Evolutionary conservation across 495 filamentous ascomycete genomes (phyloP), one percentile per base, ranked within the genome.

Genomic region (Lophiotrema nucula): DNA sequence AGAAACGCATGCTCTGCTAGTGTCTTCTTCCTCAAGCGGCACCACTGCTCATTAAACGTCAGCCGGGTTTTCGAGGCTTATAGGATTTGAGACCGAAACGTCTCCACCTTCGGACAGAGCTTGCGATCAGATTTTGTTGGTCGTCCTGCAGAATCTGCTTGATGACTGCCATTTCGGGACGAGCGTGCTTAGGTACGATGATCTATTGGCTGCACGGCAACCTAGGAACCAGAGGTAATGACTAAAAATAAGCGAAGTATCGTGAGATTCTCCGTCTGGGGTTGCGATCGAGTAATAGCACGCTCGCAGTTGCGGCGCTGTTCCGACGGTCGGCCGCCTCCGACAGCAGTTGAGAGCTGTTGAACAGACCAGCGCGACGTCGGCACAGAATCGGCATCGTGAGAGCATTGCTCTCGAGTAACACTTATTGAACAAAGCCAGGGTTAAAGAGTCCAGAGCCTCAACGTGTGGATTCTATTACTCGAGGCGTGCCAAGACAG

Each of bases 401-500:
- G n/a, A n/a, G n/a, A n/a, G n/a, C n/a, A n/a, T n/a, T n/a, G n/a
- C n/a, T n/a, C n/a, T n/a, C n/a, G n/a, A n/a, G n/a, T n/a, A n/a
- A n/a, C n/a, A n/a, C n/a, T n/a, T n/a, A n/a, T n/a, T n/a, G n/a
- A n/a, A n/a, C n/a, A n/a, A n/a, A n/a, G n/a, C n/a, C n/a, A n/a
- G n/a, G n/a, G n/a, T 16, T 24, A 28, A 11, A 28, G 22, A 46
- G 53, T 37, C 53, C 49, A 28, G 56, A 53, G 56, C 35, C 33
- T 53, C 38, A 46, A 41, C 47, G 53, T 44, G 56, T 59, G 56
- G 49, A 39, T 41, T 44, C 59, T 62, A 16, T 52, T 50, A 51
- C 53, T 47, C 45, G 28, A 56, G 16, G 18, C n/a, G n/a, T n/a
- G n/a, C n/a, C n/a, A n/a, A n/a, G n/a, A n/a, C n/a, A 49, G 55